phyloP scores from a whole-genome alignment of 2,329 filamentous ascomycete species.

The Xylariomycetidae sp. region DNA sequence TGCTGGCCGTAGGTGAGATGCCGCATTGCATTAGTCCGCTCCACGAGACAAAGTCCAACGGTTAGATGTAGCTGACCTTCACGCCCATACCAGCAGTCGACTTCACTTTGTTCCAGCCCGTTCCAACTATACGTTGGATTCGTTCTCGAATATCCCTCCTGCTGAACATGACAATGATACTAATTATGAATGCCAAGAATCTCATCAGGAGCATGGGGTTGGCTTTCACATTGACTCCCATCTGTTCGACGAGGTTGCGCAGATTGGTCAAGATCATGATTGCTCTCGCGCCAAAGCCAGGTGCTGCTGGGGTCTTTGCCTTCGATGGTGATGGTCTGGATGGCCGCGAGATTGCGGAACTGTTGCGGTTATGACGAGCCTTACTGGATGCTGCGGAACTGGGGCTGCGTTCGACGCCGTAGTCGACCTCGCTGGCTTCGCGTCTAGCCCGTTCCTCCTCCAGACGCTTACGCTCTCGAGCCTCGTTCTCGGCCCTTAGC shows the following conservation, averaged over 20 bases:
- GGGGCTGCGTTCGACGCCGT: constrained; percentile 56
- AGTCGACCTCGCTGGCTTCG: constrained; percentile 58
- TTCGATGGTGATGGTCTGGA: constrained; percentile 23
- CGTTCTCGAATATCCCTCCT: constrained; percentile 69
- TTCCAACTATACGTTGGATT: constrained; percentile 60
- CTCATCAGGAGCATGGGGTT: constrained; percentile 53
- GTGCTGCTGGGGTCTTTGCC: constrained; percentile 27
- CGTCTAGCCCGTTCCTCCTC: constrained; percentile 47
- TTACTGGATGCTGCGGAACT: constrained; percentile 31
- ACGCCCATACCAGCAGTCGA: constrained; percentile 91
- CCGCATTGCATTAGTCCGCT: constrained; percentile 9
- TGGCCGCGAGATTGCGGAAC: constrained; percentile 26
- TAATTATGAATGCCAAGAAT: constrained; percentile 72
- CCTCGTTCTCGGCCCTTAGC: constrained; percentile 53
- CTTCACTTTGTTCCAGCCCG: constrained; percentile 74
- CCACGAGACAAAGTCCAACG: constrained; percentile 2
- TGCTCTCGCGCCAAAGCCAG: constrained; percentile 42
- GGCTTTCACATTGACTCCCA: constrained; percentile 44
- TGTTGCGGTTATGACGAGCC: constrained; percentile 24
- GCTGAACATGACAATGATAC: constrained; percentile 70
- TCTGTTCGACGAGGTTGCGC: constrained; percentile 42
- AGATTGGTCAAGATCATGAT: constrained; percentile 48
- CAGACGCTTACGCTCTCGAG: constrained; percentile 44
- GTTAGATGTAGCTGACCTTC: constrained; percentile 91
- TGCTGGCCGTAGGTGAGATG: constrained; percentile 13